These are phyloP conservation scores for Fistulina hepatica DNA, from an alignment of 1,284 basidiomycete species.

Conservation along the genomic window DNA sequence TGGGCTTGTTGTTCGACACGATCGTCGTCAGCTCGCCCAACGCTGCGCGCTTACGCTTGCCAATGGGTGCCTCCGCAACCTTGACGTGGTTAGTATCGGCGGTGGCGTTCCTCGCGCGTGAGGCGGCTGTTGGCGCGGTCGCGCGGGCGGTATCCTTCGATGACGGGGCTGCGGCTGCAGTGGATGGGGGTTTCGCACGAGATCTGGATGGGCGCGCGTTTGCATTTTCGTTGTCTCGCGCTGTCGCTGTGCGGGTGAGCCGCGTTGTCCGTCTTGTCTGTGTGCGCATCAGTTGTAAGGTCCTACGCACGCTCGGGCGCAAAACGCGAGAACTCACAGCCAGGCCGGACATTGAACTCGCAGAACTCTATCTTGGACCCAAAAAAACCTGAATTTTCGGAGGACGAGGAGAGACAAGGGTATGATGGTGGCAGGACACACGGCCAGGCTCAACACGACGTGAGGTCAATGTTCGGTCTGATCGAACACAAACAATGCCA, in stretches of 20 bases:
- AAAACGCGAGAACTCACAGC: too few relatives aligned
- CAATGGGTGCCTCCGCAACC: slow-evolving; percentile 29
- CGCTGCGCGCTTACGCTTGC: slow-evolving; percentile 67
- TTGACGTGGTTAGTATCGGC: slow-evolving; percentile 27
- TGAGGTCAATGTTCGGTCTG: too few relatives aligned
- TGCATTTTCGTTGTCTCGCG: slow-evolving; percentile 23
- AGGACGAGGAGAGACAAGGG: too few relatives aligned
- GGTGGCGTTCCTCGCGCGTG: slow-evolving; percentile 34
- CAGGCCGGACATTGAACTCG: too few relatives aligned
- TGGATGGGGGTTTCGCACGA: slow-evolving; percentile 22
- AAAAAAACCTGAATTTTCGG: too few relatives aligned
- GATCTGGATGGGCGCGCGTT: slow-evolving; percentile 23
- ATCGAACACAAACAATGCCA: too few relatives aligned
- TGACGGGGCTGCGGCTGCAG: slow-evolving; percentile 19
- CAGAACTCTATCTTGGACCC: too few relatives aligned
- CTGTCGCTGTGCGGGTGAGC: slow-evolving; percentile 22
- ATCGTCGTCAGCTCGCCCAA: slow-evolving; percentile 57
- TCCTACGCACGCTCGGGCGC: too few relatives aligned
- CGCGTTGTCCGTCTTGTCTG: too few relatives aligned
- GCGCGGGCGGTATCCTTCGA: slow-evolving; percentile 30
- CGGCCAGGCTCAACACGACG: too few relatives aligned
- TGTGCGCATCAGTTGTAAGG: too few relatives aligned
- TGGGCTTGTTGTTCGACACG: slow-evolving; percentile 35
- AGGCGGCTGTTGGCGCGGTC: slow-evolving; percentile 36
- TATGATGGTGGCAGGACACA: too few relatives aligned